Conservation (phyloP, 371 early-diverging fungal genomes). For the Mucor sp. region DNA sequence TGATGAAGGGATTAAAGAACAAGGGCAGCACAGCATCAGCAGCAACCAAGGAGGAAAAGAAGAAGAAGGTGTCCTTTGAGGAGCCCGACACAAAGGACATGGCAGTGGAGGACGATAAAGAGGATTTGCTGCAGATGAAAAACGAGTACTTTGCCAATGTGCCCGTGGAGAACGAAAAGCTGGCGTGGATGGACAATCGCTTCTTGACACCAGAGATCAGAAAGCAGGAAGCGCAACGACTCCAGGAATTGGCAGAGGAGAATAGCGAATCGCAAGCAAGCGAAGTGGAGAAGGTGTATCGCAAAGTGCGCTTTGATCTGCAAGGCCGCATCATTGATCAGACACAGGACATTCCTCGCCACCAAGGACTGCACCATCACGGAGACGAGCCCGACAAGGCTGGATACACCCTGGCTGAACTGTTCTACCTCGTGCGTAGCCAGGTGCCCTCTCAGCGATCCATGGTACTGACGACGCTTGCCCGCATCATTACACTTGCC, state of each 20-base stretch:
- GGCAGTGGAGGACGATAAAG: conserved; percentile 23
- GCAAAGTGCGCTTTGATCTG: conserved; percentile 73
- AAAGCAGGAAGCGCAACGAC: conserved; percentile 4
- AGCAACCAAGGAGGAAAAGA: conserved; percentile 21
- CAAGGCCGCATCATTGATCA: conserved; percentile 67
- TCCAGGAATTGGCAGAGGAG: neutral
- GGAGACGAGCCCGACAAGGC: conserved; percentile 82
- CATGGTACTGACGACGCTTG: conserved; percentile 67
- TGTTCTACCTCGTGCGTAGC: conserved; percentile 80
- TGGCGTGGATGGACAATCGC: conserved; percentile 71
- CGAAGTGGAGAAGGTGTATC: conserved; percentile 33
- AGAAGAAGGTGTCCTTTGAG: neutral
- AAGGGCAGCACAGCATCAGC: conserved; percentile 13
- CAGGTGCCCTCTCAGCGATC: conserved; percentile 82
- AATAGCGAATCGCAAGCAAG: conserved; percentile 11
- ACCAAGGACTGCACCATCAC: conserved; percentile 87
- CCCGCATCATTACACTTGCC: conserved; percentile 60
- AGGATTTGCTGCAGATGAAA: conserved; percentile 56
- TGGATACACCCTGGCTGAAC: conserved; percentile 86
- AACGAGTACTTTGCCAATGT: conserved; percentile 58
- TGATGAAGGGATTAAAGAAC: conserved; percentile 34
- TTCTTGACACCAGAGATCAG: conserved; percentile 13
- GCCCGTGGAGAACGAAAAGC: conserved; percentile 64
- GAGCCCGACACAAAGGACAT: conserved; percentile 16
- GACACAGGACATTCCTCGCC: conserved; percentile 55